These are phyloP conservation scores for Pseudofabraea citricarpa DNA, from an alignment of 2,329 filamentous ascomycete genomes.

Conservation along the genomic window DNA sequence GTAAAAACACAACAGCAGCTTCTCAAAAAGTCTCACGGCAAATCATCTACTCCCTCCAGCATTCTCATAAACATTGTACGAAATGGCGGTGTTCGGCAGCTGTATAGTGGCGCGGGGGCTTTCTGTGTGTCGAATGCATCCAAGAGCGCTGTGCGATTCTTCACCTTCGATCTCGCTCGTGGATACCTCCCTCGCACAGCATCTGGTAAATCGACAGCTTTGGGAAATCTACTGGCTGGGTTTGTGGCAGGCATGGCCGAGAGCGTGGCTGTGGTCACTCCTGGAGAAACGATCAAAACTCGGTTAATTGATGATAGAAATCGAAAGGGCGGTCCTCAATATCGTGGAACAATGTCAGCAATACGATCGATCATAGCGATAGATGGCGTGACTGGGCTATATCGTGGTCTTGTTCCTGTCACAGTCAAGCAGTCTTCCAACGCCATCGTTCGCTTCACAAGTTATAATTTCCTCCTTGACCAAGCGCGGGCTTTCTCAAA, in stretches of 20 bases:
- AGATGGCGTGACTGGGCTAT: conserved; percentile 14
- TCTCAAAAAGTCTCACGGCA: conserved; percentile 3
- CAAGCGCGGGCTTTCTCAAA: conserved; percentile 2
- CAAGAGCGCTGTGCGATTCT: conserved; percentile 19
- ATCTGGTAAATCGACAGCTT: conserved; percentile 6
- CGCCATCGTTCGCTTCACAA: conserved; percentile 19
- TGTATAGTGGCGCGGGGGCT: conserved; percentile 12
- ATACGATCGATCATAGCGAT: conserved; percentile 4
- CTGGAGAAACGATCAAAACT: conserved; percentile 25
- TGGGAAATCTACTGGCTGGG: conserved; percentile 19
- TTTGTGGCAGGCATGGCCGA: conserved; percentile 18
- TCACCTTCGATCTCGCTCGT: conserved; percentile 17
- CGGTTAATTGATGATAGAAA: conserved; percentile 21
- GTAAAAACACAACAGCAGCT: conserved; percentile 12
- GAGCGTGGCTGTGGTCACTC: conserved; percentile 21
- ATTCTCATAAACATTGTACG: conserved; percentile 6
- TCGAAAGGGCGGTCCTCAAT: conserved; percentile 4
- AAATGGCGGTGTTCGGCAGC: conserved; percentile 2
- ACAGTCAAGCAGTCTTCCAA: conserved; percentile 21
- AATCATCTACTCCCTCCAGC: not conserved
- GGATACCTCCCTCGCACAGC: conserved; percentile 8
- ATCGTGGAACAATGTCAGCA: conserved; percentile 1
- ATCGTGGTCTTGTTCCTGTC: conserved; percentile 16
- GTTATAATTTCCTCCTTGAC: conserved; percentile 17
- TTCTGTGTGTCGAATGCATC: conserved; percentile 18